Conservation (phyloP, 1,284 basidiomycete genomes). For the Blastosporella zonata region DNA sequence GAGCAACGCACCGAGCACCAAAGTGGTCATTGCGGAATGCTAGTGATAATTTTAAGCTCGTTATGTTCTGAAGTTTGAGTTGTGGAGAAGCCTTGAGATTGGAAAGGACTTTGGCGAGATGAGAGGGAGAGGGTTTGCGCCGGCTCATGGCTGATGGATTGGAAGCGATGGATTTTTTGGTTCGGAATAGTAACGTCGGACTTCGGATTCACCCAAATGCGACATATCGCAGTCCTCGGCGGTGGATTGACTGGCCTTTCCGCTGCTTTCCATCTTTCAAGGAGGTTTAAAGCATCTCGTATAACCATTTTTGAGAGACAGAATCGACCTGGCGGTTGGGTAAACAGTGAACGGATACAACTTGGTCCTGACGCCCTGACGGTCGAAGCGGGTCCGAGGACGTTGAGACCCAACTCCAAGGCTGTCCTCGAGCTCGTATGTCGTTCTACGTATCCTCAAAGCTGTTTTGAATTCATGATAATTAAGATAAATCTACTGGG, state of each 20-base stretch:
- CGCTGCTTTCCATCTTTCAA: slow-evolving; percentile 74
- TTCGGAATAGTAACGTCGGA: not conserved
- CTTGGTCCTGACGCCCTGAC: slow-evolving; percentile 27
- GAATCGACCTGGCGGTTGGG: slow-evolving; percentile 79
- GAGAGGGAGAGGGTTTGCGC: slow-evolving; percentile 41
- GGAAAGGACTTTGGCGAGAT: slow-evolving; percentile 51
- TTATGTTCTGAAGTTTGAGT: slow-evolving; percentile 51
- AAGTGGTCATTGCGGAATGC: slow-evolving; percentile 70
- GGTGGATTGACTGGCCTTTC: slow-evolving; percentile 83
- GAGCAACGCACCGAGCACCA: slow-evolving; percentile 60
- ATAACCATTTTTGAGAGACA: slow-evolving; percentile 74
- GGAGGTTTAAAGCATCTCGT: slow-evolving; percentile 54
- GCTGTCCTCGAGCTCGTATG: slow-evolving; percentile 75
- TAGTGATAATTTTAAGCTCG: slow-evolving; percentile 51
- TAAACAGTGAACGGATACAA: slow-evolving; percentile 59
- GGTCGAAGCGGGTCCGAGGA: slow-evolving; percentile 58
- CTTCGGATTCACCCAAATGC: slow-evolving; percentile 7
- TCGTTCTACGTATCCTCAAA: not conserved
- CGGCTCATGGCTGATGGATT: slow-evolving; percentile 37
- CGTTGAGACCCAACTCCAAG: slow-evolving; percentile 72
- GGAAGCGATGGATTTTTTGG: slow-evolving; percentile 10
- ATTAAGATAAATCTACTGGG: slow-evolving; percentile 80
- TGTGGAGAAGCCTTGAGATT: slow-evolving; percentile 52
- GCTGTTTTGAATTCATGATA: too few relatives aligned
- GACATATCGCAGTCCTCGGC: slow-evolving; percentile 68